These are phyloP conservation scores for Aspergillus panamensis DNA, from an alignment of 495 filamentous ascomycete species.

Conservation along the genomic window DNA sequence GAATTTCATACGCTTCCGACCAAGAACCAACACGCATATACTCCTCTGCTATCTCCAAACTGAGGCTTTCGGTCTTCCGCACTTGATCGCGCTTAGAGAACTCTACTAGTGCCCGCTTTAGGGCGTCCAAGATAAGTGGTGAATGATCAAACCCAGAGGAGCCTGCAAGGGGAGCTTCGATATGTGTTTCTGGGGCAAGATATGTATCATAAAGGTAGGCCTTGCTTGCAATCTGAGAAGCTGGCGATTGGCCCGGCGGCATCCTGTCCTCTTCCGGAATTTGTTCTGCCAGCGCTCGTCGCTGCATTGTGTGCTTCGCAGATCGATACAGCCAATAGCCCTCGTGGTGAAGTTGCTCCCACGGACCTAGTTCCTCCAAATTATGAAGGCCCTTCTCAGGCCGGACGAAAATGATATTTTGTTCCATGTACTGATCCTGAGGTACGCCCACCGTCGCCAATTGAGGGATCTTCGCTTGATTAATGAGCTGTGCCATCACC, in stretches of 20 bases:
- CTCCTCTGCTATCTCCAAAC: slow-evolving; percentile 66
- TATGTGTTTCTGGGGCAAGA: slow-evolving; percentile 71
- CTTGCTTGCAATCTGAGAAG: slow-evolving; percentile 62
- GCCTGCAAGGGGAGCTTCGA: slow-evolving; percentile 61
- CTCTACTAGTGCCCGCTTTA: slow-evolving; percentile 60
- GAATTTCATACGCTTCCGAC: slow-evolving; percentile 60
- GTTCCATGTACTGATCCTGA: slow-evolving; percentile 22
- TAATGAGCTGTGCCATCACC: slow-evolving; percentile 77
- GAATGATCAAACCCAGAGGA: slow-evolving; percentile 59
- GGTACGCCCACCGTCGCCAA: slow-evolving; percentile 28
- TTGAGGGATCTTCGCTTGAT: slow-evolving; percentile 50
- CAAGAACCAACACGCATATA: slow-evolving; percentile 60
- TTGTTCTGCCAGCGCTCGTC: slow-evolving; percentile 57
- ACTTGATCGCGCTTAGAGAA: slow-evolving; percentile 61
- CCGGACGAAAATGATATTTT: slow-evolving; percentile 48
- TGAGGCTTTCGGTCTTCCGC: slow-evolving; percentile 63
- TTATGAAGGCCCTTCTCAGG: slow-evolving; percentile 67
- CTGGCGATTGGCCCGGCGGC: slow-evolving; percentile 62
- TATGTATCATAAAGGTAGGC: slow-evolving; percentile 79
- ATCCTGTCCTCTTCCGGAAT: slow-evolving; percentile 74
- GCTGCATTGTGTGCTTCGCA: slow-evolving; percentile 58
- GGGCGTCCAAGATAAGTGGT: slow-evolving; percentile 53
- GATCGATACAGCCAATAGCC: slow-evolving; percentile 82
- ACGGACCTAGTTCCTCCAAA: slow-evolving; percentile 65
- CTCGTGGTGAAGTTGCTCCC: slow-evolving; percentile 78